A percentile compares a stretch with the other conserved stretches of the same genome.
These are phyloP conservation scores for Lactifluus echinatus DNA, from an alignment of 768 basidiomycete genomes.

Conservation along the genomic window DNA sequence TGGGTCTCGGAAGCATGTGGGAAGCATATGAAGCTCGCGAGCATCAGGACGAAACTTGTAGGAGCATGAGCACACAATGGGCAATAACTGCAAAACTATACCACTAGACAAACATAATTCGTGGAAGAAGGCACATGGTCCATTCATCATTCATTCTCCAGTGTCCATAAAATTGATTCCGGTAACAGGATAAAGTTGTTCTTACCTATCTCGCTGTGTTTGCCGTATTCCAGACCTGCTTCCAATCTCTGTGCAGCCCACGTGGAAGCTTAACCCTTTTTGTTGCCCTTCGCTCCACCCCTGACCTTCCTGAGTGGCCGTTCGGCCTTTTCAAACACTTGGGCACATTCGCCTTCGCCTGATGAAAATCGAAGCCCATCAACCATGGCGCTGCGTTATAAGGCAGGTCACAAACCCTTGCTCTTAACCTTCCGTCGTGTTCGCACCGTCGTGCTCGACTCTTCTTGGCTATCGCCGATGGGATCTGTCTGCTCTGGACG, in stretches of 20 bases:
- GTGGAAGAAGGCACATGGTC: not conserved
- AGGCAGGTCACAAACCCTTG: not conserved
- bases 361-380: too few species aligned
- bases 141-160: too few species aligned
- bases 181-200: not conserved
- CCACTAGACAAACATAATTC: not conserved
- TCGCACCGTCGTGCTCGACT: not conserved
- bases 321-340: not conserved
- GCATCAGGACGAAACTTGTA: too few species aligned
- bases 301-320: not conserved
- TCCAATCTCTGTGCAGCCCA: not conserved
- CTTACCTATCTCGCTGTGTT: not conserved
- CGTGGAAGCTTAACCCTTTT: not conserved
- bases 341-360: not conserved
- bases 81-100: too few species aligned
- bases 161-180: not conserved
- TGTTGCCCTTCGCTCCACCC: not conserved
- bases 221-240: too few species aligned
- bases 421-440: not conserved
- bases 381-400: not conserved
- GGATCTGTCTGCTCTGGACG: conserved; percentile 24
- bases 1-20: too few species aligned
- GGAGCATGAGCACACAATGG: too few species aligned
- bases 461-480: not conserved
- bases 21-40: too few species aligned